Evolutionary conservation across 768 basidiomycete genomes (phyloP).

Genomic region (Mycena sanguinolenta): DNA sequence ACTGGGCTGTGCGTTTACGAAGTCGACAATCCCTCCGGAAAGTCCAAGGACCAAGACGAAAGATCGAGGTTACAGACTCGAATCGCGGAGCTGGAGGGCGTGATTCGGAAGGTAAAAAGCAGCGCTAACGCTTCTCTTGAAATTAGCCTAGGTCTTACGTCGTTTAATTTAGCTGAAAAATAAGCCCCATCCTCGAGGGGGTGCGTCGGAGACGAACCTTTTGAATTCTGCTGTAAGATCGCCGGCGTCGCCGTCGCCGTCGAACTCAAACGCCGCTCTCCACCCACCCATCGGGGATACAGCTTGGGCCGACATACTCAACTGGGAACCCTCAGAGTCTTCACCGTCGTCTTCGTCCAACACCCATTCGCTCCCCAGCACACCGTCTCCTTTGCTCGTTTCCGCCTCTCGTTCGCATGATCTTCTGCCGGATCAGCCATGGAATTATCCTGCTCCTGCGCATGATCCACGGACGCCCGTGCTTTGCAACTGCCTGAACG

Average conservation of each 20-base stretch:
- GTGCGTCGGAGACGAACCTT: constrained; percentile 44
- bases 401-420: constrained; percentile 47
- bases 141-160: constrained; percentile 48
- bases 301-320: constrained; percentile 34
- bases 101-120: constrained; percentile 77
- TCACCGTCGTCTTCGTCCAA: constrained; percentile 41
- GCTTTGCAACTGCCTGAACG: constrained; percentile 63
- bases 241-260: constrained; percentile 13
- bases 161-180: constrained; percentile 68
- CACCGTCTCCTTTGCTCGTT: constrained; percentile 51
- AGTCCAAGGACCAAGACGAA: constrained; percentile 70
- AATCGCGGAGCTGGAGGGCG: constrained; percentile 86
- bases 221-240: constrained; percentile 38
- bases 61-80: constrained; percentile 75
- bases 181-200: constrained; percentile 79
- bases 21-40: constrained; percentile 79
- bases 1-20: constrained; percentile 89
- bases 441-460: constrained; percentile 34
- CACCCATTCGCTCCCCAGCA: constrained; percentile 50
- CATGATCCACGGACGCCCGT: constrained; percentile 35
- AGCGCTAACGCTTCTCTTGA: constrained; percentile 43
- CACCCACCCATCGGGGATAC: constrained; percentile 15
- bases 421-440: constrained; percentile 52
- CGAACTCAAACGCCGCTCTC: background rate
- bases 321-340: constrained; percentile 39